Percentiles rank a stretch among this genome's conserved stretches.
phyloP scores from a whole-genome alignment of 345 rosid species.

The Heritiera fomes region DNA sequence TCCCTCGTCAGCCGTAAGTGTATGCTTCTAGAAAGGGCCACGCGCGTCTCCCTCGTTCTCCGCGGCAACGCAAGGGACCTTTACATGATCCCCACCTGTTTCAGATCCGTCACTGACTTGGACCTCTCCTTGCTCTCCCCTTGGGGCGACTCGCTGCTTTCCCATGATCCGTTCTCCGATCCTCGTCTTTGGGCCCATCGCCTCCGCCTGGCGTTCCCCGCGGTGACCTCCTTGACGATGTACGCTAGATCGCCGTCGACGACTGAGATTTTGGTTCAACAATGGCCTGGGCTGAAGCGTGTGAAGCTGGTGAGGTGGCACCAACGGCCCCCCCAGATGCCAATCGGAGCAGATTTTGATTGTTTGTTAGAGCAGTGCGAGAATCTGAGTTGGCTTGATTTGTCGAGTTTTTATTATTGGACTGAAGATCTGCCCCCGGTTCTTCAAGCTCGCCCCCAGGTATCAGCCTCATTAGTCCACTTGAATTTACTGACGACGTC shows the following conservation, averaged over 20 bases:
- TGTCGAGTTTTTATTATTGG: slow-evolving; percentile 84
- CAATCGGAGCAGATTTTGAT: slow-evolving; percentile 56
- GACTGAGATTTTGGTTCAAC: slow-evolving; percentile 54
- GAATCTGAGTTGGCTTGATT: slow-evolving; percentile 50
- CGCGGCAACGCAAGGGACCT: slow-evolving; percentile 87
- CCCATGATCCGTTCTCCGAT: slow-evolving; percentile 34
- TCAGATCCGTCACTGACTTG: slow-evolving; percentile 63
- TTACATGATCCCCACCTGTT: slow-evolving; percentile 51
- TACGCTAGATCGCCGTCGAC: slow-evolving; percentile 61
- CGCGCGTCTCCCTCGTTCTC: slow-evolving; percentile 78
- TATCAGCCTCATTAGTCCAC: slow-evolving; percentile 44
- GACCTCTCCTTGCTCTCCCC: slow-evolving; percentile 88
- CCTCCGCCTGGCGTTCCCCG: slow-evolving; percentile 61
- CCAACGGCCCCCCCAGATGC: slow-evolving; percentile 47
- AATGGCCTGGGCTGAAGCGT: slow-evolving; percentile 60
- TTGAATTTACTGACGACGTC: slow-evolving; percentile 74
- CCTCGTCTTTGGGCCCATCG: slow-evolving; percentile 53
- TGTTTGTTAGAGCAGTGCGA: slow-evolving; percentile 56
- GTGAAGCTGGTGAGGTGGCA: slow-evolving; percentile 94
- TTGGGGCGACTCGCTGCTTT: slow-evolving; percentile 71
- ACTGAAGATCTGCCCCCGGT: slow-evolving; percentile 88
- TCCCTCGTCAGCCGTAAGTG: slow-evolving; percentile 70
- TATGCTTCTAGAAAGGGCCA: slow-evolving; percentile 62
- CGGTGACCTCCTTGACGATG: slow-evolving; percentile 45
- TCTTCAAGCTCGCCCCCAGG: slow-evolving; percentile 46